Evolutionary conservation across 164 flowering plant species (phyloP).

Genomic region (Tinospora cordifolia): DNA sequence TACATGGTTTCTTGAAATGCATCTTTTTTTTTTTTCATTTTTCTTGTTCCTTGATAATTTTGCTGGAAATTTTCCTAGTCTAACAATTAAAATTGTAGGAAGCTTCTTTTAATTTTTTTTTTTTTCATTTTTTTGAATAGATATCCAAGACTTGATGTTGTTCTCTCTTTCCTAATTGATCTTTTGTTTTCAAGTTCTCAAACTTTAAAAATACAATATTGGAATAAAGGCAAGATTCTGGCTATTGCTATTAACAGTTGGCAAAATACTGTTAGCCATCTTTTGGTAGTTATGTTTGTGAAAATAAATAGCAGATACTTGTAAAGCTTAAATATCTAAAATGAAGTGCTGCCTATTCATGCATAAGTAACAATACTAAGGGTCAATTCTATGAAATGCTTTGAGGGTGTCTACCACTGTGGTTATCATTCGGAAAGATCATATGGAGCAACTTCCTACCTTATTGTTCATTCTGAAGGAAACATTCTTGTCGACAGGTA

Average conservation of each 20-base stretch:
- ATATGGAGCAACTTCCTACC: constrained; percentile 50
- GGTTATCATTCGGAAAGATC: constrained; percentile 54
- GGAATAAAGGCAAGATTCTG: not conserved
- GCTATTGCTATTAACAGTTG: not conserved
- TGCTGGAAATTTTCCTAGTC: too few species aligned
- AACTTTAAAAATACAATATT: too few species aligned
- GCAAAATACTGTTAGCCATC: not conserved
- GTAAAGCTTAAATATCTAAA: not conserved
- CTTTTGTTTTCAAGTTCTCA: not conserved
- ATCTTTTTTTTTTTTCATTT: not conserved
- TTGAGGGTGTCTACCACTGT: constrained; percentile 58
- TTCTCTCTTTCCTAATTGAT: not conserved
- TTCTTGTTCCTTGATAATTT: too few species aligned
- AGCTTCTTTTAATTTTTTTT: not conserved
- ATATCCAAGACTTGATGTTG: not conserved
- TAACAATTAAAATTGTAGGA: not conserved
- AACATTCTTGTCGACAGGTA: constrained; percentile 65
- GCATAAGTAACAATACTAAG: not conserved
- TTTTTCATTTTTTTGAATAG: too few species aligned
- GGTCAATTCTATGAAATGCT: constrained; percentile 1
- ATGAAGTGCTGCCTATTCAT: not conserved
- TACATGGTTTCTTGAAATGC: too few species aligned
- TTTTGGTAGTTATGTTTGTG: not conserved
- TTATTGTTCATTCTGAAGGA: constrained; percentile 52
- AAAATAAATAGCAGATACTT: not conserved